Conservation (phyloP, 108 stramenopile species). For the Fistulifera solaris region DNA sequence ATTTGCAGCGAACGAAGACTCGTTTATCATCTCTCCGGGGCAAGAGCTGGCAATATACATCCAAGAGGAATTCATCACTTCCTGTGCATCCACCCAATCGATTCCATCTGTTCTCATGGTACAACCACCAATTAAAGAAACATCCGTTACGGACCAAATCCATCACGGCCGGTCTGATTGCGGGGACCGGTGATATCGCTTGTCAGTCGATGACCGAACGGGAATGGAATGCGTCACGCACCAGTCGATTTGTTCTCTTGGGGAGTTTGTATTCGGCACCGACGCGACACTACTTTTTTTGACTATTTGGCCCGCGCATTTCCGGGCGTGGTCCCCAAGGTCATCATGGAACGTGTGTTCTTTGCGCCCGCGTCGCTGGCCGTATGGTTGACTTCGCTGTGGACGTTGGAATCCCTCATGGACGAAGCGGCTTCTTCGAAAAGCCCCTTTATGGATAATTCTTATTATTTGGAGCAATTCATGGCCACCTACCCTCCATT, state of each 20-base stretch:
- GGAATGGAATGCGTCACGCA: conserved; percentile 36
- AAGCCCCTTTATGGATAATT: too few relatives aligned
- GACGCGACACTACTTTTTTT: conserved; percentile 70
- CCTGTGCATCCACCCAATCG: too few relatives aligned
- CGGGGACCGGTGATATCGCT: conserved; percentile 55
- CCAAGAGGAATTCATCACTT: too few relatives aligned
- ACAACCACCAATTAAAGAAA: conserved; percentile 40
- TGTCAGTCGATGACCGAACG: conserved; percentile 29
- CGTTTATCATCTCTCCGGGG: too few relatives aligned
- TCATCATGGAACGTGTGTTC: conserved; percentile 55
- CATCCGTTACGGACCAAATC: conserved; percentile 64
- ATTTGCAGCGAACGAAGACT: too few relatives aligned
- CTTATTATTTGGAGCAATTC: too few relatives aligned
- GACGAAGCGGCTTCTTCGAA: too few relatives aligned
- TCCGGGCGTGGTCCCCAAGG: conserved; percentile 46
- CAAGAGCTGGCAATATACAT: too few relatives aligned
- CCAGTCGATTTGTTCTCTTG: conserved; percentile 45
- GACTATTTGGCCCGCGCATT: conserved; percentile 29
- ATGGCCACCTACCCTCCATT: conserved; percentile 19
- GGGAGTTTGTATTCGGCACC: conserved; percentile 74
- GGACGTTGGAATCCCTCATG: conserved; percentile 40
- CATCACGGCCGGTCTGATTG: conserved; percentile 58
- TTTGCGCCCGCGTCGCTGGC: conserved; percentile 67
- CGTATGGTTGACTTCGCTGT: conserved; percentile 51
- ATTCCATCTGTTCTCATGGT: conserved; percentile 31